Evolutionary conservation across 2,329 filamentous ascomycete genomes (phyloP), one percentile per base, ranked within the genome.

Genomic region (Trichoderma lentiforme): DNA sequence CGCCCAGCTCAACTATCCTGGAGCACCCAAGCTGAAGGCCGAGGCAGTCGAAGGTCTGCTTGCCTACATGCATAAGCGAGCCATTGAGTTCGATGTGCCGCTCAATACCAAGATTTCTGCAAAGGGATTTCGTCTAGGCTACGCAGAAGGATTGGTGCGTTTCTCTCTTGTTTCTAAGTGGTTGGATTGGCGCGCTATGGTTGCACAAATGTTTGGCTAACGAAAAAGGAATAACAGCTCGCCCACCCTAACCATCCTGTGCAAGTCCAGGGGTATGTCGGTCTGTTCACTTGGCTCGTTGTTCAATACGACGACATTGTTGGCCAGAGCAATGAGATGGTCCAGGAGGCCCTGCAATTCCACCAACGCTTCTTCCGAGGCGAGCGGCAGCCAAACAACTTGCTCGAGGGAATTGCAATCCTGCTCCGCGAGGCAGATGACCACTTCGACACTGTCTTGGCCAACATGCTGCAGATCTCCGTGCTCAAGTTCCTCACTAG

Each of bases 321-420:
- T 3, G 64, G 64, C 51, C 64, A 39, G 64, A 56, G 43, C 64
- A 57, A 57, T 5, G n/a, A 67, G 51, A 36, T 67, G 47, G 21
- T 57, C 28, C 28, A 67, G 51, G 47, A 67, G 15, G 64, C 64
- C 30, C 51, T 67, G 8, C 14, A 57, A 24, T 67, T 67, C 51
- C 64, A 67, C 64, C 21, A 36, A n/a, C 64, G 64, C 64, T 67
- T 67, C 64, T 67, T 67, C 64, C 47, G 64, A 56, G 64, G 64
- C 30, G 64, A 67, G 32, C 43, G 26, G 7, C 64, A 57, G n/a
- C 47, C 30, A 5, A 67, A 67, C 30, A 67, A 67, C 39, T 14
- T 67, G 64, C 47, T 67, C 3, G 51, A 67, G 30, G 64, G 4
- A 32, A 66, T 67, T 26, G 64, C 64, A 24, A 39, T 57, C 14